Conservation (phyloP, 495 filamentous ascomycete species). For the Corynascus novoguineensis region DNA sequence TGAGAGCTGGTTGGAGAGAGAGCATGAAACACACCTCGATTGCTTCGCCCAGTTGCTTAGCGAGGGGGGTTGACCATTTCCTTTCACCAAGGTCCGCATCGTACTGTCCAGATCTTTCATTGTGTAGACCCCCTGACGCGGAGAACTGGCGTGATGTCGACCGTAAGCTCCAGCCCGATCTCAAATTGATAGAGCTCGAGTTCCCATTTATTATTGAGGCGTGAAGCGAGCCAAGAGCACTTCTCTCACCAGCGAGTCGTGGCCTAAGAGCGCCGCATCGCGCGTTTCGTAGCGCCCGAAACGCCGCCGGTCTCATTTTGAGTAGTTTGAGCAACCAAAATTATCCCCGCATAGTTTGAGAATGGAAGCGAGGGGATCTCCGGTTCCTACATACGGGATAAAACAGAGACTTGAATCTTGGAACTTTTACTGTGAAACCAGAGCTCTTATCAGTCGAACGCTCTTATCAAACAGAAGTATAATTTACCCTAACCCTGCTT, state of each 20-base stretch:
- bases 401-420: background rate
- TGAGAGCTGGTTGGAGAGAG: background rate
- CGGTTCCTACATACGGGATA: background rate
- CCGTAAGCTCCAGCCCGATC: background rate
- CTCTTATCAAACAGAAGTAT: background rate
- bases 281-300: conserved; percentile 19
- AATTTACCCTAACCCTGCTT: conserved; percentile 8
- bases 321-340: background rate
- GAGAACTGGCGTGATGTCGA: conserved; percentile 15
- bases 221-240: conserved; percentile 4
- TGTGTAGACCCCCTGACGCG: conserved; percentile 10
- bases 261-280: conserved; percentile 13
- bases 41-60: conserved; percentile 73
- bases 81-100: conserved; percentile 38
- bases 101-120: conserved; percentile 5
- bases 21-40: conserved; percentile 57
- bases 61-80: conserved; percentile 84
- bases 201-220: background rate
- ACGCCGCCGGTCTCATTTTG: conserved; percentile 24
- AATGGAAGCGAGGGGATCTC: background rate
- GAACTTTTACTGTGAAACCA: conserved; percentile 5
- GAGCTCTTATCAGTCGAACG: background rate
- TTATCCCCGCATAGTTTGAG: conserved; percentile 3
- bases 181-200: conserved; percentile 2
- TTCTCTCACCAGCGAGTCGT: background rate